Base-by-base conservation (phyloP, 1,139 yeast genomes). In the Geotrichum bryndzae region DNA sequence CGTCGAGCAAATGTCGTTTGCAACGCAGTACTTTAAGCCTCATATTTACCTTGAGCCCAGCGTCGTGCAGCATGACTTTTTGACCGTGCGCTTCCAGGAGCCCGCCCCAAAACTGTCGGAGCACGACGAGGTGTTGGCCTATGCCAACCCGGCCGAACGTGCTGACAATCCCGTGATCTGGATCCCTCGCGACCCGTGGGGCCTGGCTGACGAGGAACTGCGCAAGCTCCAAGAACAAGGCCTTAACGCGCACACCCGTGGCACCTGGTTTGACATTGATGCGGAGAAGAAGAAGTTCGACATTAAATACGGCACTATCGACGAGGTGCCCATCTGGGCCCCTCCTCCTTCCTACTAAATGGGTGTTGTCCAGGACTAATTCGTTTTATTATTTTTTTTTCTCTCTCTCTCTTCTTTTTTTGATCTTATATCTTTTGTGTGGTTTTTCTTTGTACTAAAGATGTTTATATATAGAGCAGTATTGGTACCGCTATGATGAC, bases 171-270 rank as follows among this genome's bases (percentile, higher is more conserved):
- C 96, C 5, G 79, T 80, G 33, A 77, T 94, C 25, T 94, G 99
- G 99, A 83, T 94, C 67, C 96, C 97, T 10, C 79, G 79, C 63
- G 99, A 94, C 74, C 85, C 88, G 7, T 82, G 84, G 80, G 98
- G 98, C 0, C 82, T 90, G 71, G 85, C 96, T 3, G 76, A 80
- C 1, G 73, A 70, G 23, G 85, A 88, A 68, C 82, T 88, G 13
- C 81, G 79, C 55, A 77, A 80, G 57, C 68, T 77, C 51, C 67
- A 70, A 15, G 69, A 67, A 8, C 64, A 68, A 2, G 80, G 69
- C n/a, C 79, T 87, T 51, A 77, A 79, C 25, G 84, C 88, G 57
- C 79, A 84, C 60, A 94, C 89, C 70, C 84, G 81, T 51, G 86
- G 88, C 68, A 83, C 97, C 1, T 72, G 74, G 74, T 69, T 70